Evolutionary conservation across 495 filamentous ascomycete genomes (phyloP).

Genomic region (Lophium mytilinum): DNA sequence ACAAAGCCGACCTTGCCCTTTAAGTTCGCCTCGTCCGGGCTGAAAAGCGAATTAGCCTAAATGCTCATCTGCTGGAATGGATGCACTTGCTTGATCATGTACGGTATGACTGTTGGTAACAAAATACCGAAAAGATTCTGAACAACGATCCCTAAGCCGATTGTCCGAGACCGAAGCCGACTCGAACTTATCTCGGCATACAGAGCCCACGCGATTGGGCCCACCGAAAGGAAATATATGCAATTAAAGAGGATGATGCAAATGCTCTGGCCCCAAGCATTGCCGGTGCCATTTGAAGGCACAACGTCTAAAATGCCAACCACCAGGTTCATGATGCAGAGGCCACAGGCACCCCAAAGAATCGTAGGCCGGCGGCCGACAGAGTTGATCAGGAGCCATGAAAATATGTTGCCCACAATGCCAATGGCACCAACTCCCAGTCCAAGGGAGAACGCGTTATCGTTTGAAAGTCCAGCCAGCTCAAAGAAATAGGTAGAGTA

Average conservation of each 20-base stretch:
- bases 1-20: conserved; percentile 16
- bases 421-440: conserved; percentile 71
- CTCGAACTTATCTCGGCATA: conserved; percentile 67
- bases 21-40: conserved; percentile 17
- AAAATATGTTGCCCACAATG: conserved; percentile 61
- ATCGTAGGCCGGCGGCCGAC: conserved; percentile 66
- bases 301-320: conserved; percentile 69
- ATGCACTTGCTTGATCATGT: conserved; percentile 17
- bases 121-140: background rate
- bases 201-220: conserved; percentile 71
- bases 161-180: conserved; percentile 69
- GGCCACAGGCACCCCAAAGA: conserved; percentile 56
- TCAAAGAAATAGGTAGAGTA: conserved; percentile 75
- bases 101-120: background rate
- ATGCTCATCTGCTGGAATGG: conserved; percentile 3
- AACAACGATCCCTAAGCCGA: conserved; percentile 31
- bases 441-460: conserved; percentile 59
- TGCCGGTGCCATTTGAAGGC: conserved; percentile 40
- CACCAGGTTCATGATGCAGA: conserved; percentile 59
- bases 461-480: conserved; percentile 55
- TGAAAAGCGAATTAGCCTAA: conserved; percentile 9
- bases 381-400: conserved; percentile 65
- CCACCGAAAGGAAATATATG: conserved; percentile 68
- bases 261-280: conserved; percentile 57
- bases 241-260: conserved; percentile 68